Evolutionary conservation across 352 stramenopile genomes (phyloP).

Genomic region (Blastocystis sp.): DNA sequence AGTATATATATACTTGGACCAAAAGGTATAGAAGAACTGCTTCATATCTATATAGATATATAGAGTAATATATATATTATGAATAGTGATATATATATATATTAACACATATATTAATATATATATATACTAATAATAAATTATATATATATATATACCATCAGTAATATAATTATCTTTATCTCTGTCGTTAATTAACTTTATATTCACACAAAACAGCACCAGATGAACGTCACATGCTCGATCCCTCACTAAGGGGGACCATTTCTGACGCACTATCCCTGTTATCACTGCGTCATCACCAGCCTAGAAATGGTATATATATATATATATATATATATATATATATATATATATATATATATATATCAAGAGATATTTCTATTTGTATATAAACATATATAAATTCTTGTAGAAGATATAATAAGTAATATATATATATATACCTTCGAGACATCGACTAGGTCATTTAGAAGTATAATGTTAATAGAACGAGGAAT

Average conservation of each 20-base stretch:
- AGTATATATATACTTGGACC: too few species aligned
- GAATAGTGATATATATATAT: slow-evolving; percentile 42
- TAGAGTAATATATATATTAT: too few species aligned
- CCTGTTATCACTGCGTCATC: slow-evolving; percentile 59
- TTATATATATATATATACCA: slow-evolving; percentile 38
- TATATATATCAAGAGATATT: too few species aligned
- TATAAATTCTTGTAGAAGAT: too few species aligned
- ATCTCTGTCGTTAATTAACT: slow-evolving; percentile 40
- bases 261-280: slow-evolving; percentile 58
- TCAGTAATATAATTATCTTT: slow-evolving; percentile 32
- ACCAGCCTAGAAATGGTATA: slow-evolving; percentile 47
- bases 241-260: slow-evolving; percentile 50
- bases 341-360: too few species aligned
- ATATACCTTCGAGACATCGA: slow-evolving; percentile 8
- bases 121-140: slow-evolving; percentile 55
- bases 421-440: too few species aligned
- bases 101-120: slow-evolving; percentile 52
- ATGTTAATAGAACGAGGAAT: slow-evolving; percentile 60
- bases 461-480: slow-evolving; percentile 51
- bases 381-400: too few species aligned
- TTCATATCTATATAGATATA: too few species aligned
- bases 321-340: background rate
- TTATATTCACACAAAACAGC: slow-evolving; percentile 39
- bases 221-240: slow-evolving; percentile 51
- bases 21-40: too few species aligned